These are phyloP conservation scores for Eutrema japonicum DNA, from an alignment of 345 rosid genomes.

Conservation along the genomic window DNA sequence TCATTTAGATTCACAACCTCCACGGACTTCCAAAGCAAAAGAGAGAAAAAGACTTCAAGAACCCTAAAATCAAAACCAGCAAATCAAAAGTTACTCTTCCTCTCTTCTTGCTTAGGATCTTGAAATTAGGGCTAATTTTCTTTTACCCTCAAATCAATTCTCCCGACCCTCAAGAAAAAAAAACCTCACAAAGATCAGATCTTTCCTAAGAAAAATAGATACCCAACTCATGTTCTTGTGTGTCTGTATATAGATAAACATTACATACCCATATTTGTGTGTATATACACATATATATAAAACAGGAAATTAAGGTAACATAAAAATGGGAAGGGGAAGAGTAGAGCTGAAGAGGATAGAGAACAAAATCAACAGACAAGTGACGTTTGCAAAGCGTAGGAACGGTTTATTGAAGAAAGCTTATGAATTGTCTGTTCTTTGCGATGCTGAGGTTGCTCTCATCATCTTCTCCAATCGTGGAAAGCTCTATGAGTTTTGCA, in stretches of 20 bases:
- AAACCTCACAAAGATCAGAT: slow-evolving; percentile 31
- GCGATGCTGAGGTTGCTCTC: slow-evolving; percentile 98
- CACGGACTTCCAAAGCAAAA: slow-evolving; percentile 27
- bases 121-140: slow-evolving; percentile 25
- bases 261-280: slow-evolving; percentile 34
- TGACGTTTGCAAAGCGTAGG: slow-evolving; percentile 95
- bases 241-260: slow-evolving; percentile 41
- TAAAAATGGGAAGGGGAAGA: slow-evolving; percentile 90
- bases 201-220: slow-evolving; percentile 31
- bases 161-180: not conserved
- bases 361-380: slow-evolving; percentile 99
- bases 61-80: slow-evolving; percentile 18
- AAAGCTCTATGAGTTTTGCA: slow-evolving; percentile 95
- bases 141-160: not conserved
- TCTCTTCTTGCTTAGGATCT: slow-evolving; percentile 27
- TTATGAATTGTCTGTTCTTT: slow-evolving; percentile 88
- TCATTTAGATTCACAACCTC: slow-evolving; percentile 36
- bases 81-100: slow-evolving; percentile 16
- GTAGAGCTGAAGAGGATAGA: slow-evolving; percentile 99
- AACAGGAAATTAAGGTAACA: slow-evolving; percentile 23
- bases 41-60: not conserved
- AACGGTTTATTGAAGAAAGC: slow-evolving; percentile 97
- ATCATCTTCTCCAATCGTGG: slow-evolving; percentile 96
- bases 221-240: slow-evolving; percentile 38
- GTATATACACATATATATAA: slow-evolving; percentile 13